phyloP scores from a whole-genome alignment of 108 stramenopile species.

The Nannochloropsis oceanica region DNA sequence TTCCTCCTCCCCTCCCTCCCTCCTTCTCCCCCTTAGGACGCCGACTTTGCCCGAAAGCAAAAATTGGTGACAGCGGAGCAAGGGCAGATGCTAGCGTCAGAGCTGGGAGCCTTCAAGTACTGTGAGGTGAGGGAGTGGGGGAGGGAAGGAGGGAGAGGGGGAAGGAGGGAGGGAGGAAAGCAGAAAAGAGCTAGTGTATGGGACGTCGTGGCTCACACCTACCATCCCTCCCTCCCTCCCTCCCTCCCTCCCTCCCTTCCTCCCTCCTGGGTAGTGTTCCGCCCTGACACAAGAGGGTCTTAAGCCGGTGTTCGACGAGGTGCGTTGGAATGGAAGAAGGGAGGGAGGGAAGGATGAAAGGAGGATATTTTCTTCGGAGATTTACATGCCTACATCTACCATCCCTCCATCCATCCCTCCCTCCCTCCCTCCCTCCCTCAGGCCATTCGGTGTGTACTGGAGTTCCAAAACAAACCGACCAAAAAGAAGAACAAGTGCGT shows the following conservation, averaged over 20 bases:
- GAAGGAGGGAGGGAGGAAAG: no score
- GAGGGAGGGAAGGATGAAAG: background rate
- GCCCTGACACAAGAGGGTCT: constrained; percentile 48
- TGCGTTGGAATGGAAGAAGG: background rate
- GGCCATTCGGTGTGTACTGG: constrained; percentile 35
- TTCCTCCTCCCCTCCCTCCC: no score
- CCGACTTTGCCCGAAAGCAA: constrained; percentile 9
- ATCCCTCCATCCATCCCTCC: no score
- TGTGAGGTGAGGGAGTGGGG: background rate
- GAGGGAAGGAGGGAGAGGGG: background rate
- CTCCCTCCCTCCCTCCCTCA: background rate
- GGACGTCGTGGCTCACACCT: background rate
- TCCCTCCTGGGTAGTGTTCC: constrained; percentile 37
- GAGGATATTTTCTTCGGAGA: background rate
- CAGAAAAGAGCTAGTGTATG: no score
- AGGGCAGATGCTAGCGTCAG: constrained; percentile 33
- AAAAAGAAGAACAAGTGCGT: constrained; percentile 15
- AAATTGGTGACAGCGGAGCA: constrained; percentile 31
- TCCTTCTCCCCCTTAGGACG: no score
- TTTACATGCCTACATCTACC: background rate
- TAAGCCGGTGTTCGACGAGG: constrained; percentile 45
- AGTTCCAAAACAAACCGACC: constrained; percentile 18
- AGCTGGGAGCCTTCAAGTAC: constrained; percentile 45
- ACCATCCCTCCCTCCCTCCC: background rate
- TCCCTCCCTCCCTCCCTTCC: background rate